These are phyloP conservation scores for Tuber brumale DNA, from an alignment of 495 filamentous ascomycete genomes.

Conservation along the genomic window DNA sequence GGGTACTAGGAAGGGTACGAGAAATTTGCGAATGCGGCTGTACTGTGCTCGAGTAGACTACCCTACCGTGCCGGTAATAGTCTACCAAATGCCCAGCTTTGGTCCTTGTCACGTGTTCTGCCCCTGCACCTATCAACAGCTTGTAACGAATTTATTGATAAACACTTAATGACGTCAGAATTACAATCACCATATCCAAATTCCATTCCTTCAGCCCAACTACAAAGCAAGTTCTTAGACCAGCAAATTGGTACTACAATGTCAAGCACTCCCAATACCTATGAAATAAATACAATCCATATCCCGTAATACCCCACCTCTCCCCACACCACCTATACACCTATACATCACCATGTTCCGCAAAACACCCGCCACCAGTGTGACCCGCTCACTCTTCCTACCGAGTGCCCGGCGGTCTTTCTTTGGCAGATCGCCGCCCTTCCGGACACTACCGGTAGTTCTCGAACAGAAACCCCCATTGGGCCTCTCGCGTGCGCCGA, in stretches of 20 bases:
- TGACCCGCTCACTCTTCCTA: neutral
- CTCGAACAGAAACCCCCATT: neutral
- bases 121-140: neutral
- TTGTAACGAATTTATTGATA: neutral
- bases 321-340: neutral
- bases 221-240: neutral
- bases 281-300: neutral
- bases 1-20: too few relatives aligned
- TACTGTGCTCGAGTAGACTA: too few relatives aligned
- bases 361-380: neutral
- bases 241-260: neutral
- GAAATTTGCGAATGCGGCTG: too few relatives aligned
- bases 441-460: neutral
- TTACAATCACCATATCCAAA: neutral
- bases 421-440: neutral
- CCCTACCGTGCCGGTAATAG: too few relatives aligned
- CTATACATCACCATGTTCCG: neutral
- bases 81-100: neutral
- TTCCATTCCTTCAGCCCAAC: neutral
- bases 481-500: neutral
- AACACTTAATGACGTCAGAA: neutral
- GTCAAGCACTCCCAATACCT: neutral
- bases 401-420: neutral
- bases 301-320: neutral
- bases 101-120: neutral